Base-by-base conservation (phyloP, 306 rosid species). In the Gillenia trifoliata region DNA sequence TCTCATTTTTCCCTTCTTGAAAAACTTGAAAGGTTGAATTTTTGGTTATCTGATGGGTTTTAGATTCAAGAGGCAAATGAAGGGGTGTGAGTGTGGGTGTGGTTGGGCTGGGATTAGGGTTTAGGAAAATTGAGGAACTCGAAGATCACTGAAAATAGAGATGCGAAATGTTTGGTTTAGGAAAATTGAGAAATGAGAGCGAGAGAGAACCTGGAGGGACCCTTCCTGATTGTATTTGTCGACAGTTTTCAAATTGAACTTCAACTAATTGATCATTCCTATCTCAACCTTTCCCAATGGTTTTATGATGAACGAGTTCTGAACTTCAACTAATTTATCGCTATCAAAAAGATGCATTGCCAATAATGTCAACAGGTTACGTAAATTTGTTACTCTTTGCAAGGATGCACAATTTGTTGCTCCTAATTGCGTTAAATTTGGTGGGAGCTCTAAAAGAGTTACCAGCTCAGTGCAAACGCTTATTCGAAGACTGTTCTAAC, bases 141-240 rank as follows among this genome's bases (percentile, higher is more conserved):
- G 19, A 30, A 36, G 8, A 36, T 8, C 41, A 36, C 11, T 8
- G 41, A 8, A 52, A 16, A 3, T 26, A 50, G 52, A 77, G 49
- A 55, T 20, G 43, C 34, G 71, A 52, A 16, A 70, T 69, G 22
- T n/a, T n/a, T n/a, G n/a, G n/a, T n/a, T 23, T 38, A 34, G 54
- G 16, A 62, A 56, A 50, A 17, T 33, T 7, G 8, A 65, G 41
- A 16, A 23, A 54, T 3, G n/a, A n/a, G n/a, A 73, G 22, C 50
- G 77, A 78, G 64, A 73, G 66, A 45, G 50, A 50, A 8, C n/a
- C n/a, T n/a, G n/a, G n/a, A n/a, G 28, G 29, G 61, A 22, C 26
- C 28, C 61, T 55, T 55, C 13, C 1, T 22, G 61, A 4, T n/a
- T n/a, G 28, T 6, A 55, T 6, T 2, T 9, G 61, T 55, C 26